Evolutionary conservation across 768 basidiomycete genomes (phyloP).

Genomic region (Naganishia vaughanmartiniae): DNA sequence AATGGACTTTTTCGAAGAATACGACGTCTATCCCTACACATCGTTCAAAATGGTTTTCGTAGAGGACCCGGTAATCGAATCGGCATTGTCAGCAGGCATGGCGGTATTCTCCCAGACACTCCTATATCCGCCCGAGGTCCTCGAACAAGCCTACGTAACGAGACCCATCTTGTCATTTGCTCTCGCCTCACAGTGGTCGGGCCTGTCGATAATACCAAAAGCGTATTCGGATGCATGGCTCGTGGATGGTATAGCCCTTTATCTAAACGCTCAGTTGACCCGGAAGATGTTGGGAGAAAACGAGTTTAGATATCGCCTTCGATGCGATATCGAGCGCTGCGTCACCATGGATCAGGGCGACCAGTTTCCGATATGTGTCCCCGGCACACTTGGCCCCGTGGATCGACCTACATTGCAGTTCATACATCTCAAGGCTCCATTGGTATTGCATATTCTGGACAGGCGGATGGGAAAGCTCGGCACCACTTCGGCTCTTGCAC

Average conservation of each 20-base stretch:
- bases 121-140: conserved; percentile 78
- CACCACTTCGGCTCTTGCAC: conserved; percentile 86
- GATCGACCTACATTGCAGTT: conserved; percentile 76
- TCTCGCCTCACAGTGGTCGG: conserved; percentile 92
- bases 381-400: conserved; percentile 77
- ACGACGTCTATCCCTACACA: conserved; percentile 87
- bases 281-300: conserved; percentile 88
- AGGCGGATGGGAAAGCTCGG: conserved; percentile 90
- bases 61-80: conserved; percentile 75
- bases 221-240: conserved; percentile 94
- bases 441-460: conserved; percentile 95
- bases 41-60: conserved; percentile 94
- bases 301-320: conserved; percentile 90
- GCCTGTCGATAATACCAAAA: conserved; percentile 91
- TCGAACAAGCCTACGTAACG: conserved; percentile 90
- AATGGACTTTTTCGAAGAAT: conserved; percentile 81
- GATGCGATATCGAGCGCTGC: conserved; percentile 93
- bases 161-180: conserved; percentile 81
- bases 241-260: conserved; percentile 86
- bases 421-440: conserved; percentile 88
- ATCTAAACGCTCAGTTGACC: conserved; percentile 83
- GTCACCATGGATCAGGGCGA: conserved; percentile 79
- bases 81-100: conserved; percentile 80
- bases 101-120: conserved; percentile 76
- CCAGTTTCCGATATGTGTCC: conserved; percentile 91